These are phyloP conservation scores for Scedosporium dehoogii DNA, from an alignment of 2,329 filamentous ascomycete species.

Conservation along the genomic window DNA sequence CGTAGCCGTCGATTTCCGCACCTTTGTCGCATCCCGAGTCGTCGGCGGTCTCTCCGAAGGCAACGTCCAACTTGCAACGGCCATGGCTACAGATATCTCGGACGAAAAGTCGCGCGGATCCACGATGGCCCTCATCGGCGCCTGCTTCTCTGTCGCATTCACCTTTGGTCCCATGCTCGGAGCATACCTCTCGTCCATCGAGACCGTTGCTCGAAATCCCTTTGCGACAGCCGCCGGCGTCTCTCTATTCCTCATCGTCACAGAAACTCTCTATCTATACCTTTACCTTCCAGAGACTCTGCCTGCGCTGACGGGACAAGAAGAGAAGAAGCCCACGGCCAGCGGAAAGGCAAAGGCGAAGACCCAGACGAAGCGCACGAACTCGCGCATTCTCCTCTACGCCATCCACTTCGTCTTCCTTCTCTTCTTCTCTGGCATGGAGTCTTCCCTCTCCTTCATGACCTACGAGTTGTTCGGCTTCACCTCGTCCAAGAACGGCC, in stretches of 20 bases:
- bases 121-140: conserved; percentile 93
- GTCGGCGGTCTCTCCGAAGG: conserved; percentile 93
- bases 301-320: conserved; percentile 38
- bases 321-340: conserved; percentile 13
- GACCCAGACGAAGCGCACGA: conserved; percentile 46
- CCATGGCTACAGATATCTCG: conserved; percentile 93
- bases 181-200: conserved; percentile 71
- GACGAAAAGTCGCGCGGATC: conserved; percentile 74
- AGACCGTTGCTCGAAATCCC: conserved; percentile 74
- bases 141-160: conserved; percentile 94
- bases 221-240: conserved; percentile 90
- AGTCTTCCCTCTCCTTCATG: conserved; percentile 95
- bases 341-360: conserved; percentile 16
- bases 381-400: conserved; percentile 76
- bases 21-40: conserved; percentile 85
- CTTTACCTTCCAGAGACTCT: conserved; percentile 77
- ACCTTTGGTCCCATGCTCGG: conserved; percentile 92
- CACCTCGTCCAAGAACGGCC: conserved; percentile 68
- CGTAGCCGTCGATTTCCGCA: conserved; percentile 84
- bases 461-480: conserved; percentile 90
- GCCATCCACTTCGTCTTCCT: conserved; percentile 82
- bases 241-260: conserved; percentile 71
- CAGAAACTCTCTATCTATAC: conserved; percentile 85
- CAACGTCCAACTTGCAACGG: conserved; percentile 91
- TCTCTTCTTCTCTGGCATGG: conserved; percentile 95